These are phyloP conservation scores for Zygosaccharomyces pseudorouxii DNA, from an alignment of 805 yeast genomes.

Conservation along the genomic window DNA sequence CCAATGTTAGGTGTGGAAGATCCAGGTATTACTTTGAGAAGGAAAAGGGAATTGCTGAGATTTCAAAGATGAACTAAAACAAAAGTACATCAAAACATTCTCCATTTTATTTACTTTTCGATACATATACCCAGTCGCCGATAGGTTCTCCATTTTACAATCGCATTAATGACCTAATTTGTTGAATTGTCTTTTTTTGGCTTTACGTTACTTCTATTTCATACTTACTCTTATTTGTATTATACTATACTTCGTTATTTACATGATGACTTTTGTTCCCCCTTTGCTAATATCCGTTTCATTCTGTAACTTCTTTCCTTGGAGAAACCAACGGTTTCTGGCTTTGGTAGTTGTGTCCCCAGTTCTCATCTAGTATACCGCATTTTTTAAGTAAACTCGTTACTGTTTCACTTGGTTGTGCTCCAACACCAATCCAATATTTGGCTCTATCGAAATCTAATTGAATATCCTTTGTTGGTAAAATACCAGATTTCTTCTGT, in stretches of 20 bases:
- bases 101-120: not conserved
- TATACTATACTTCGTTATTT: conserved; percentile 3
- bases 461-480: conserved; percentile 71
- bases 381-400: conserved; percentile 71
- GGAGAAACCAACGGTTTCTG: conserved; percentile 24
- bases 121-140: not conserved
- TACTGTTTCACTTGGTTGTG: conserved; percentile 85
- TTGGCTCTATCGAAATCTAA: conserved; percentile 85
- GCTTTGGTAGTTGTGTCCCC: conserved; percentile 22
- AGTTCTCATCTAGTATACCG: conserved; percentile 43
- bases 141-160: not conserved
- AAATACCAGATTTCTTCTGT: conserved; percentile 51
- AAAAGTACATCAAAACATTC: not conserved
- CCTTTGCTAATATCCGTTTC: not conserved
- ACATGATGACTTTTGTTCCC: not conserved
- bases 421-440: conserved; percentile 97
- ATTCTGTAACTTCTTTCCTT: conserved; percentile 25
- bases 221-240: not conserved
- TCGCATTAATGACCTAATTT: not conserved
- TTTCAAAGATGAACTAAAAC: conserved; percentile 8
- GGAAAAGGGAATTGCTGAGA: conserved; percentile 15
- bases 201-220: not conserved
- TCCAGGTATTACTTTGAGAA: conserved; percentile 6
- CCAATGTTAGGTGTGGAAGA: not conserved
- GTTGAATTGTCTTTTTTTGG: not conserved